Evolutionary conservation across 2,329 filamentous ascomycete species (phyloP), one percentile per base, ranked within the genome.

Genomic region (Akanthomyces muscarius): DNA sequence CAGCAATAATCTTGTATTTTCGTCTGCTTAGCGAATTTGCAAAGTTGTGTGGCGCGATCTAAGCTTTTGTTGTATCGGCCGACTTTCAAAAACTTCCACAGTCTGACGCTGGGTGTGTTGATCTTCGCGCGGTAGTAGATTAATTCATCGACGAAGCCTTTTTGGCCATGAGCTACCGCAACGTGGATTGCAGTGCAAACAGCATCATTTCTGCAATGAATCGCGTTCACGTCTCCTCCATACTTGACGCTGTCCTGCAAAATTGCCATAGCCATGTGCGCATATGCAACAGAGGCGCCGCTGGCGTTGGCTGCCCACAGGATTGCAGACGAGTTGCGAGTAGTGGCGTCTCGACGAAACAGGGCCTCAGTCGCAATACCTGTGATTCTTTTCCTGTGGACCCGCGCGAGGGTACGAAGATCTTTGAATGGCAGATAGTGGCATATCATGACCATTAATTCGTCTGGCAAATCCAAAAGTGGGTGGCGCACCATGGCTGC

Each of bases 271-370:
- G 58, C 38, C 4, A 6, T 2, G 0, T 33, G 2, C 6, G 6
- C n/a, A 10, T 53, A 25, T 2, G 36, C 18, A 2, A 16, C 2
- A 16, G n/a, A 45, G 25, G 25, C 8, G 28, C 58, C 47, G 38
- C 58, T 61, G 23, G 58, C 58, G 25, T 41, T 41, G 25, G 58
- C 58, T 1, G 58, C 58, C 58, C 58, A 61, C 4, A 61, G n/a
- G 11, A 61, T 61, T 11, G 58, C 58, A 2, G 25, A 53, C 3
- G 58, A 61, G 8, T 45, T 61, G n/a, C 33, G 30, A 13, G 55
- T 58, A 2, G 42, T 3, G 18, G 41, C 54, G 18, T 58, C 55
- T 18, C 2, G 42, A 4, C 21, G 44, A 13, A 23, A 58, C 8
- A 58, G 23, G 1, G 6, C 25, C 6, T 45, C 41, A 4, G 18